Evolutionary conservation across 495 filamentous ascomycete species (phyloP), one percentile per base, ranked within the genome.

Genomic region (Sabuloglossum arenarium): DNA sequence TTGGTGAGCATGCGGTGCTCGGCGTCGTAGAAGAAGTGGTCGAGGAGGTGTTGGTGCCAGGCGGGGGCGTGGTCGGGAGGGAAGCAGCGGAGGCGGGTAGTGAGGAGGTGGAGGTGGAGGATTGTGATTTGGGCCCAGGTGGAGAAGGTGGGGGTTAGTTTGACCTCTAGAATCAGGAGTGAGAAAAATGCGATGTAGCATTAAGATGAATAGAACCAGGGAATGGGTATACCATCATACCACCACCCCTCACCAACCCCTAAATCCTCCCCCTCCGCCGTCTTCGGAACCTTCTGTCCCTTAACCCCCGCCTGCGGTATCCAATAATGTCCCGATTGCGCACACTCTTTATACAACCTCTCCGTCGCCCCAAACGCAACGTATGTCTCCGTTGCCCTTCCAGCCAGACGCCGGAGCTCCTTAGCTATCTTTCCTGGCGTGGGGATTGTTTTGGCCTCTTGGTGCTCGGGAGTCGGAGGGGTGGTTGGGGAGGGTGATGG

Each of bases 41-140:
- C 86, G 31, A 91, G 79, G 39, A 85, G 72, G 63, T 88, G 81
- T 58, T 85, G 85, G 55, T 82, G 79, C 73, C 83, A 88, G 11
- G 73, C 71, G 53, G 70, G 71, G 28, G 73, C 75, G 23, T 80
- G 73, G n/a, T 67, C 68, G 3, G 73, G 66, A 23, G 84, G 83
- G 57, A 91, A 76, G 58, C 74, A 75, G 51, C 91, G 85, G 49
- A 96, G 70, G 43, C 90, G 83, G n/a, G 84, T 82, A n/a, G 83
- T 82, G 42, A 96, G 68, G 53, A 94, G 76, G 72, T 94, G 96
- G 80, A 97, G 84, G 71, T 98, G 88, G 14, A 97, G 76, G 71
- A 97, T 88, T 21, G 88, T 89, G 42, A 97, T 79, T 65, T 96
- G 91, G 6, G 93, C 82, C 93, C 91, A 98, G 50, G 85, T 89